Percentiles rank a stretch among this genome's conserved stretches.
Evolutionary conservation across 2,329 filamentous ascomycete genomes (phyloP).

Genomic region (Talaromyces marneffei): DNA sequence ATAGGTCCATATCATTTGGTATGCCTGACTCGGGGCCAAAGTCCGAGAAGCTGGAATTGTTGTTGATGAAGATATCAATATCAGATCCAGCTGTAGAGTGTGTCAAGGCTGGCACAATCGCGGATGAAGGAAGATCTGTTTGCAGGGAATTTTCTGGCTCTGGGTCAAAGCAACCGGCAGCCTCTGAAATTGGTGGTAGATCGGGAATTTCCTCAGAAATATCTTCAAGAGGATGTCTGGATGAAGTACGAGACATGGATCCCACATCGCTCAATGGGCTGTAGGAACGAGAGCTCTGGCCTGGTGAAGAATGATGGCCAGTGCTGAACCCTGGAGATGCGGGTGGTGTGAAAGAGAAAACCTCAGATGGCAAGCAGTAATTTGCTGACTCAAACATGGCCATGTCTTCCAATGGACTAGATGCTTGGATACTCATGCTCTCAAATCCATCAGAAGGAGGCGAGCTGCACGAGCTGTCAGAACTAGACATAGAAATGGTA

Average conservation of each 20-base stretch:
- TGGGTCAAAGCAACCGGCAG: conserved; percentile 27
- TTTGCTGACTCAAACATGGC: conserved; percentile 26
- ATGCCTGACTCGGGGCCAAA: conserved; percentile 30
- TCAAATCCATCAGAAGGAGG: conserved; percentile 39
- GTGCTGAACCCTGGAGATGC: conserved; percentile 40
- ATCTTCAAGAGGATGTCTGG: conserved; percentile 25
- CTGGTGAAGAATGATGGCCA: conserved; percentile 34
- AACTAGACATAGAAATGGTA: conserved; percentile 31
- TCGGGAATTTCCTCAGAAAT: conserved; percentile 28
- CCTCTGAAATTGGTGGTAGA: conserved; percentile 24
- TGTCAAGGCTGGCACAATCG: conserved; percentile 30
- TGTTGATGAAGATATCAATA: conserved; percentile 38
- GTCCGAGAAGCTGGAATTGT: conserved; percentile 32
- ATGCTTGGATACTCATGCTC: conserved; percentile 34
- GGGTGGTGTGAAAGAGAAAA: conserved; percentile 45
- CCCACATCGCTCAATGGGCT: conserved; percentile 36
- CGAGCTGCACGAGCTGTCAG: conserved; percentile 38
- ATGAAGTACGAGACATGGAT: conserved; percentile 31
- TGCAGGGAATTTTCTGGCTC: conserved; percentile 19
- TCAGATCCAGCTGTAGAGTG: conserved; percentile 32
- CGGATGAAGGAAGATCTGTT: conserved; percentile 29
- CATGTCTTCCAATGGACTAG: conserved; percentile 29
- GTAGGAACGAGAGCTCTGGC: conserved; percentile 30
- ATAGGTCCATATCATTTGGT: conserved; percentile 28
- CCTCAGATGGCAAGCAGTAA: conserved; percentile 34